These are phyloP conservation scores for Dimocarpus longan DNA, from an alignment of 345 rosid species.

Conservation along the genomic window DNA sequence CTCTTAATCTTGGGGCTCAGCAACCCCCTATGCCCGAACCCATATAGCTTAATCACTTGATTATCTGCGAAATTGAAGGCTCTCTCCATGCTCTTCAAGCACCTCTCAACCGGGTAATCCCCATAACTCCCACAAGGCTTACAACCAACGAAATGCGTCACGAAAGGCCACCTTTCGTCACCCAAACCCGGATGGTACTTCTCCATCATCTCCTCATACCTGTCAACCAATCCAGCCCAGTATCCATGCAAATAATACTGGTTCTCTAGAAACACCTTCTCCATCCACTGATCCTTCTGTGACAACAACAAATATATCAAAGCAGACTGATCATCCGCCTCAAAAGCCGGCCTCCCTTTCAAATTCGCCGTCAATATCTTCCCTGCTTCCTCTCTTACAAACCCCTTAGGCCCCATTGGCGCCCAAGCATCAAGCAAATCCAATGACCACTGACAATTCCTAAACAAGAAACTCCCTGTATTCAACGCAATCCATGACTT, in stretches of 20 bases:
- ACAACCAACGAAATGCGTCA: constrained; percentile 93
- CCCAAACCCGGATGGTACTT: constrained; percentile 95
- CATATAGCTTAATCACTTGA: constrained; percentile 87
- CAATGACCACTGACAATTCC: constrained; percentile 95
- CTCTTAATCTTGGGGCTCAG: constrained; percentile 92
- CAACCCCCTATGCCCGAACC: constrained; percentile 88
- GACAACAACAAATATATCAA: constrained; percentile 84
- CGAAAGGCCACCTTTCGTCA: constrained; percentile 96
- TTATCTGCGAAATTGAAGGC: constrained; percentile 94
- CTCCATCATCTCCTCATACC: constrained; percentile 93
- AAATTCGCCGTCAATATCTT: constrained; percentile 79
- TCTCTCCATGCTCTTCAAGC: constrained; percentile 93
- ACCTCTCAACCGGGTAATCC: constrained; percentile 86
- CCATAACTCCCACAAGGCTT: constrained; percentile 98
- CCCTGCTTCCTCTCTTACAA: constrained; percentile 84
- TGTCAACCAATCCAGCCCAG: constrained; percentile 91
- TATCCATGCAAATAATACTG: constrained; percentile 91
- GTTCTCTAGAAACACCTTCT: constrained; percentile 84
- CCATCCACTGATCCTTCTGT: constrained; percentile 82
- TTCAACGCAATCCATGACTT: constrained; percentile 96
- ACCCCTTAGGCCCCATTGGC: constrained; percentile 94
- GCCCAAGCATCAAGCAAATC: constrained; percentile 96
- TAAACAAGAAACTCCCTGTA: constrained; percentile 86
- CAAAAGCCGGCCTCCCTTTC: constrained; percentile 88
- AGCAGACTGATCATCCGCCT: constrained; percentile 96